Evolutionary conservation across 129 eudicot species (phyloP), one percentile per base, ranked within the genome.

Genomic region (sunflower (Helianthus annuus)): DNA sequence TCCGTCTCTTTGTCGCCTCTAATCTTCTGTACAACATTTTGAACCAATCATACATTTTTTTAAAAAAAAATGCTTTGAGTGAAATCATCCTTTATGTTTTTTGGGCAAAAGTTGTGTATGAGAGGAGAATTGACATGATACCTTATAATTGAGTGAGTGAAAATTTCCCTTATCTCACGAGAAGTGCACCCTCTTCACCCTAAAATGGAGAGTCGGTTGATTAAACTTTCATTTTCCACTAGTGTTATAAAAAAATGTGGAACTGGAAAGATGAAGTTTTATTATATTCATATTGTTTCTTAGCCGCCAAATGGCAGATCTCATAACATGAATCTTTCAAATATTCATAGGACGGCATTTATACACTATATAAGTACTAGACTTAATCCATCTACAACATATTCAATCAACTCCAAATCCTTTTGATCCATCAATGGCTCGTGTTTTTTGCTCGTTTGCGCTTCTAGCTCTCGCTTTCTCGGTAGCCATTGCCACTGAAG

Each of bases 391-490:
- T 57, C 39, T 5, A 57, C 39, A 57, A 57, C 66, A 29, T 5
- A 34, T 24, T 57, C 66, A 61, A 61, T 61, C 66, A 48, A 24
- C 14, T 45, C 36, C 45, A 42, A 45, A 22, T 24, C 58, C 29
- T 65, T 65, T 53, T 5, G n/a, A 72, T 64, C 68, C 22, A 59
- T 40, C 68, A 45, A 77, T 77, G 81, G 81, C 81, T 70, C 57
- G 65, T 40, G 51, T 70, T 77, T 62, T 77, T n/a, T 2, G 39
- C 52, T 76, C 29, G 66, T 46, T 66, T 3, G 12, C 11, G 17
- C 48, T 60, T 69, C 16, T 77, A 2, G 59, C 70, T n/a, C 66
- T 77, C 17, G 55, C 46, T 71, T 69, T 73, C 58, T 71, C 79
- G 1, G 4, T 60, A 39, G 68, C 75, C 10, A 57, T 60, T 61